These are phyloP conservation scores for Metschnikowia sp. DNA, from an alignment of 805 yeast species.

Conservation along the genomic window DNA sequence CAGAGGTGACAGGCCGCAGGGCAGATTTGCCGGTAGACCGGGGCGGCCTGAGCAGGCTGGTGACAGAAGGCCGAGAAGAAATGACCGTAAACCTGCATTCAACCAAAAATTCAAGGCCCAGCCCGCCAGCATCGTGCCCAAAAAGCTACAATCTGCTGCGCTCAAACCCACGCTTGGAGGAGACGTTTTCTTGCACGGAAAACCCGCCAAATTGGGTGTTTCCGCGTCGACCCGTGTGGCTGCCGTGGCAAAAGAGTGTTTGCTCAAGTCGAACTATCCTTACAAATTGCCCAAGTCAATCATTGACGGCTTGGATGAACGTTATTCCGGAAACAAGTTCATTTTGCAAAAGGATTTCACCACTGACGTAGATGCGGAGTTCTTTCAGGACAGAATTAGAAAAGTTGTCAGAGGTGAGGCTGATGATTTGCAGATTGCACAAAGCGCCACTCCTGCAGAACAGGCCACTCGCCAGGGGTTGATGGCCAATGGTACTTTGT, in stretches of 20 bases:
- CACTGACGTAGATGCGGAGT: constrained; percentile 19
- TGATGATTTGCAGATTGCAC: constrained; percentile 10
- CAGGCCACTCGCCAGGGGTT: constrained; percentile 20
- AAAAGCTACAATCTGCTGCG: constrained; percentile 15
- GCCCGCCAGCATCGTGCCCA: constrained; percentile 13
- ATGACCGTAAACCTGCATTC: neutral
- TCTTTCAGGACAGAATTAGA: constrained; percentile 24
- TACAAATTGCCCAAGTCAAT: constrained; percentile 35
- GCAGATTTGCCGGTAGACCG: neutral
- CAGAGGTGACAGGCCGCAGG: neutral
- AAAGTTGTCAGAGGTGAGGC: constrained; percentile 33
- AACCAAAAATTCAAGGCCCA: neutral
- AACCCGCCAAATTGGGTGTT: constrained; percentile 20
- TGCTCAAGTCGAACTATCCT: constrained; percentile 40
- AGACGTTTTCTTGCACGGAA: constrained; percentile 37
- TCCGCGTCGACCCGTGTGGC: constrained; percentile 34
- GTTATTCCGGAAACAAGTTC: constrained; percentile 26
- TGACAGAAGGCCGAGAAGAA: neutral
- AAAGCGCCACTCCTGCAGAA: constrained; percentile 3
- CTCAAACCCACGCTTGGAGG: constrained; percentile 22
- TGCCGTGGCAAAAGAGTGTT: constrained; percentile 37
- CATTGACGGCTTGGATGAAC: constrained; percentile 22
- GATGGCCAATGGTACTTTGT: constrained; percentile 29
- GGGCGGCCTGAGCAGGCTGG: neutral
- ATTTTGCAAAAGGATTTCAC: constrained; percentile 30